Conservation (phyloP, 441 rosid species). For the Arabidopsis lyrata region DNA sequence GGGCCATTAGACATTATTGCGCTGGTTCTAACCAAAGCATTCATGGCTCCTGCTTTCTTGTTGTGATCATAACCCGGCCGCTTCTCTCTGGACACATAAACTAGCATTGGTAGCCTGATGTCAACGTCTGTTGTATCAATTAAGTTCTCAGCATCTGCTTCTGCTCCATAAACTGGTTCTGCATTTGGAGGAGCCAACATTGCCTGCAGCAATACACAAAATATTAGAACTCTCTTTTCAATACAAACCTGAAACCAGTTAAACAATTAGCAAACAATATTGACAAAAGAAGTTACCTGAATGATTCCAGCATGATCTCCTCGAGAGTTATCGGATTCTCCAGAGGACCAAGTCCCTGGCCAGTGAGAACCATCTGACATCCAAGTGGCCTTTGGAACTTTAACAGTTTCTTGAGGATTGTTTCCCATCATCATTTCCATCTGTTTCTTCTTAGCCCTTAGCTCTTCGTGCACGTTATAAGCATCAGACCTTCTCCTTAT, state of each 20-base stretch:
- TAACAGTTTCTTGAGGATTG: constrained; percentile 50
- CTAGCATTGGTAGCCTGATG: constrained; percentile 76
- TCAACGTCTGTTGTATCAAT: constrained; percentile 75
- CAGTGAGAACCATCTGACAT: constrained; percentile 96
- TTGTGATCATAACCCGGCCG: constrained; percentile 87
- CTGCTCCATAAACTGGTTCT: constrained; percentile 67
- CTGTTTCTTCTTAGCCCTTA: constrained; percentile 73
- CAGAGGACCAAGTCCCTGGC: constrained; percentile 90
- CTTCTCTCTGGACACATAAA: constrained; percentile 84
- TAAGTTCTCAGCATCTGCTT: constrained; percentile 62
- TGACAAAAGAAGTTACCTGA: constrained; percentile 56
- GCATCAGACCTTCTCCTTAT: constrained; percentile 89
- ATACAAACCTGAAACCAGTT: not conserved
- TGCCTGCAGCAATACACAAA: constrained; percentile 51
- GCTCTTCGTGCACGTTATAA: constrained; percentile 80
- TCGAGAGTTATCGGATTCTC: constrained; percentile 66
- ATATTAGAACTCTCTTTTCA: not conserved
- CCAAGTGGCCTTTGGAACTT: constrained; percentile 83
- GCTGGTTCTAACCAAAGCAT: constrained; percentile 81
- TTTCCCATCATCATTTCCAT: constrained; percentile 60
- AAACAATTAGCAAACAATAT: not conserved
- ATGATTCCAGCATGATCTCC: constrained; percentile 92
- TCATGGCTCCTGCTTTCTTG: constrained; percentile 96
- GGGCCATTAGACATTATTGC: constrained; percentile 94
- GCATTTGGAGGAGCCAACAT: constrained; percentile 78